These are phyloP conservation scores for Ramalina intermedia DNA, from an alignment of 495 filamentous ascomycete species.

Conservation along the genomic window DNA sequence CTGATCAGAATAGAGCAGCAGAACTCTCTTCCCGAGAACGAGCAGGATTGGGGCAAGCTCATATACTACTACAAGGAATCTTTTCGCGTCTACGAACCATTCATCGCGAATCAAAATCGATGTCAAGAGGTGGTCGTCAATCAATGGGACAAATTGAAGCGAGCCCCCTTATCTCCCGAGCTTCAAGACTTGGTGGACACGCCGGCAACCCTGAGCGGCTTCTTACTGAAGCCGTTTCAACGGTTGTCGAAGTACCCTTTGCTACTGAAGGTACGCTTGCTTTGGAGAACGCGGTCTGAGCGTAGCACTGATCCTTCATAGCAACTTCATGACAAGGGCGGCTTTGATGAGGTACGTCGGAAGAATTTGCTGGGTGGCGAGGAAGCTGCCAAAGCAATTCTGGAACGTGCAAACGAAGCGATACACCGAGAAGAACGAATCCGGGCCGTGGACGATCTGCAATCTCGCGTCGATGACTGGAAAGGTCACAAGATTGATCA, in stretches of 20 bases:
- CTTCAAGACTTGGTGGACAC: conserved; percentile 50
- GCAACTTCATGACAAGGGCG: conserved; percentile 75
- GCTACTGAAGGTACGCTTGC: conserved; percentile 55
- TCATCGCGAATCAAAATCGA: conserved; percentile 76
- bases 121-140: conserved; percentile 33
- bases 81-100: conserved; percentile 86
- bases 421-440: conserved; percentile 72
- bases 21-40: conserved; percentile 60
- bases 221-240: conserved; percentile 93
- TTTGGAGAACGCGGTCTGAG: not conserved
- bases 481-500: conserved; percentile 80
- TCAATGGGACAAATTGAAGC: conserved; percentile 40
- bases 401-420: conserved; percentile 75
- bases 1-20: conserved; percentile 91
- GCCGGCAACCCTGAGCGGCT: conserved; percentile 56
- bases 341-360: conserved; percentile 49
- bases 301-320: conserved; percentile 19
- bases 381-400: conserved; percentile 57
- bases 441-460: conserved; percentile 67
- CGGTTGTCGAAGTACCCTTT: conserved; percentile 87
- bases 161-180: conserved; percentile 38
- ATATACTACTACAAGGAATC: conserved; percentile 67
- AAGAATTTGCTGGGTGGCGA: conserved; percentile 57
- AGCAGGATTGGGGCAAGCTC: conserved; percentile 82
- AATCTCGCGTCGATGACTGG: conserved; percentile 88